These are phyloP conservation scores for Neofusicoccum sp. DNA, from an alignment of 2,329 filamentous ascomycete genomes.

Conservation along the genomic window DNA sequence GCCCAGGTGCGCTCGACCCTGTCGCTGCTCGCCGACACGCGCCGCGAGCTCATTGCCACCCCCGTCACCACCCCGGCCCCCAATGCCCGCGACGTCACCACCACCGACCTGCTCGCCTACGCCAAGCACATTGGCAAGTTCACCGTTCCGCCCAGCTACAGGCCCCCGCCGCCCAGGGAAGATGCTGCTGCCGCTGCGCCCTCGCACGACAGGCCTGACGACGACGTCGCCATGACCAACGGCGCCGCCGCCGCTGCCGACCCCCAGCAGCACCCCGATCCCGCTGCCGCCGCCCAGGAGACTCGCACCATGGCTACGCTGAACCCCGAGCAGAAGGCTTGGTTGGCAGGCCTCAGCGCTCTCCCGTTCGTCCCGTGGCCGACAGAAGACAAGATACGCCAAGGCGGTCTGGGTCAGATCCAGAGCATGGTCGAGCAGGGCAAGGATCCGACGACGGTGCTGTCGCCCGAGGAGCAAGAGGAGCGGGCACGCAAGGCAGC, in stretches of 20 bases:
- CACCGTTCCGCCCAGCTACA: conserved; percentile 68
- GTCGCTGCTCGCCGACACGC: conserved; percentile 68
- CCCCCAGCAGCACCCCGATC: conserved; percentile 26
- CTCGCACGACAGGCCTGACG: conserved; percentile 20
- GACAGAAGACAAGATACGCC: conserved; percentile 67
- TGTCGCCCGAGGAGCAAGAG: conserved; percentile 46
- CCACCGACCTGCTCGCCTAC: conserved; percentile 74
- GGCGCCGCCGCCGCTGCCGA: conserved; percentile 31
- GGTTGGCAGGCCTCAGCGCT: conserved; percentile 55
- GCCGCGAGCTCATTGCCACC: conserved; percentile 67
- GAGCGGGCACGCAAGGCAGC: conserved; percentile 15
- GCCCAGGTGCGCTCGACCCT: conserved; percentile 72
- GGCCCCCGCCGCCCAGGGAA: conserved; percentile 25
- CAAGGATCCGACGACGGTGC: conserved; percentile 57
- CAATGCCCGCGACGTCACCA: conserved; percentile 57
- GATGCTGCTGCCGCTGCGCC: conserved; percentile 29
- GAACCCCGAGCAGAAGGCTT: conserved; percentile 38
- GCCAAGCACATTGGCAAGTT: conserved; percentile 79
- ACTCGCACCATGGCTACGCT: conserved; percentile 30
- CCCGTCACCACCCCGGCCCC: conserved; percentile 43
- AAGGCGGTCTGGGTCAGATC: conserved; percentile 64
- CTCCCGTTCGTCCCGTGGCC: conserved; percentile 77
- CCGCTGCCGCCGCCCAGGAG: conserved; percentile 29
- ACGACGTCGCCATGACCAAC: conserved; percentile 32
- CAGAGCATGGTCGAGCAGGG: conserved; percentile 65